Conservation (phyloP, 2,329 filamentous ascomycete species). For the Alternaria arborescens region DNA sequence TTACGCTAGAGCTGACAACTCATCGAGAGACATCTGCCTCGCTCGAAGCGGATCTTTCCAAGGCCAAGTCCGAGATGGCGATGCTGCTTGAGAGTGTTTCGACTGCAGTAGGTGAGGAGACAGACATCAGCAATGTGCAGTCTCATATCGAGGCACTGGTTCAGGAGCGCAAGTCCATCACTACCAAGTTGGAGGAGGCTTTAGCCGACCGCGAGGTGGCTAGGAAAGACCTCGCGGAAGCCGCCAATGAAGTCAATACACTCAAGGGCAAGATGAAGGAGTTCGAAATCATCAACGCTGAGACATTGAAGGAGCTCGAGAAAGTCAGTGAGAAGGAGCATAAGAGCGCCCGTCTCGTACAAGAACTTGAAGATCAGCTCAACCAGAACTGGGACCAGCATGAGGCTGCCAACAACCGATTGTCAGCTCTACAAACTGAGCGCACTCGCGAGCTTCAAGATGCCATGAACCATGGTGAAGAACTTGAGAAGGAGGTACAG, state of each 20-base stretch:
- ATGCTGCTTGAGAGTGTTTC: constrained; percentile 71
- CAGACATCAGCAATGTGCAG: constrained; percentile 52
- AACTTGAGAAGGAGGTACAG: constrained; percentile 70
- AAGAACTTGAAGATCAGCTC: constrained; percentile 96
- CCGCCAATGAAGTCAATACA: constrained; percentile 48
- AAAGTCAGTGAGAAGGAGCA: constrained; percentile 73
- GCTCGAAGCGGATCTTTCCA: constrained; percentile 65
- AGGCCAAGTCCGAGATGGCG: constrained; percentile 66
- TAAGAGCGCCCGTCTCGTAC: constrained; percentile 90
- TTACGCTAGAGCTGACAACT: constrained; percentile 45
- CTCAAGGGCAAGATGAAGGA: constrained; percentile 57
- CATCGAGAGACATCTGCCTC: constrained; percentile 43
- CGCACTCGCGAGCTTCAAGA: constrained; percentile 54
- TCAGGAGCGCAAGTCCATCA: constrained; percentile 56
- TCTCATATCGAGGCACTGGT: constrained; percentile 55
- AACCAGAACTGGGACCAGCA: constrained; percentile 95
- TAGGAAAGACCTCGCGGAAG: constrained; percentile 54
- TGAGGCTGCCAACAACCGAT: constrained; percentile 81
- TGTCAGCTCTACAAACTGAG: constrained; percentile 71
- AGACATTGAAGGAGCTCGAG: constrained; percentile 66
- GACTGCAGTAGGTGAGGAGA: constrained; percentile 70
- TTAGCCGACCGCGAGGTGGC: constrained; percentile 54
- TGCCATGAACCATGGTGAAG: constrained; percentile 52
- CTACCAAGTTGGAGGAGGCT: constrained; percentile 53
- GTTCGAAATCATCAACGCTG: constrained; percentile 60